Percentiles rank a stretch among this genome's conserved stretches.
Conservation (phyloP, 1,284 basidiomycete species). For the Anthracocystis panici-leucophaei region DNA sequence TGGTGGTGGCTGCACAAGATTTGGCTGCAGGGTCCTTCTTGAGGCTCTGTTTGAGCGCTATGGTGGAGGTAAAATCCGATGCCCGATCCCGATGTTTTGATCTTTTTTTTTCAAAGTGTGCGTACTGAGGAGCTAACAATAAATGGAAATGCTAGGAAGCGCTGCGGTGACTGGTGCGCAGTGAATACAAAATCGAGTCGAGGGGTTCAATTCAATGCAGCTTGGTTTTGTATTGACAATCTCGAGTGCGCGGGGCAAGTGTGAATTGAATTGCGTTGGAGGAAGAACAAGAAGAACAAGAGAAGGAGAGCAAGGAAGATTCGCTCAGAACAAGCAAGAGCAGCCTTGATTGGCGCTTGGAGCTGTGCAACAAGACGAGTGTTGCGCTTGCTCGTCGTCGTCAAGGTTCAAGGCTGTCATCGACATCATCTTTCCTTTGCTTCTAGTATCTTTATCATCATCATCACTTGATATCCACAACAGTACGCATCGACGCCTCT, state of each 20-base stretch:
- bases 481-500: slow-evolving; percentile 21
- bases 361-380: not conserved
- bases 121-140: slow-evolving; percentile 12
- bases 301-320: slow-evolving; percentile 4
- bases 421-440: slow-evolving; percentile 9
- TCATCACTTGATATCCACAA: slow-evolving; percentile 11
- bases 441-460: slow-evolving; percentile 18
- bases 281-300: slow-evolving; percentile 10
- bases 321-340: not conserved
- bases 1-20: slow-evolving; percentile 7
- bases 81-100: slow-evolving; percentile 7
- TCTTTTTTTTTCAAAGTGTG: too few species aligned
- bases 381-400: slow-evolving; percentile 16
- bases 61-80: slow-evolving; percentile 20
- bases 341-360: slow-evolving; percentile 7
- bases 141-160: not conserved
- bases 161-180: slow-evolving; percentile 27
- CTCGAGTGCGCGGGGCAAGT: slow-evolving; percentile 6
- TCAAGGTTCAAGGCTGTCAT: slow-evolving; percentile 13
- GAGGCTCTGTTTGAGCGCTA: not conserved
- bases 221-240: not conserved
- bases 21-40: slow-evolving; percentile 19
- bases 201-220: not conserved
- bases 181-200: slow-evolving; percentile 10
- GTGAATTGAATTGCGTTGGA: slow-evolving; percentile 8